Base-by-base conservation (phyloP, 1,284 basidiomycete species). In the Trichosporon ovoides region DNA sequence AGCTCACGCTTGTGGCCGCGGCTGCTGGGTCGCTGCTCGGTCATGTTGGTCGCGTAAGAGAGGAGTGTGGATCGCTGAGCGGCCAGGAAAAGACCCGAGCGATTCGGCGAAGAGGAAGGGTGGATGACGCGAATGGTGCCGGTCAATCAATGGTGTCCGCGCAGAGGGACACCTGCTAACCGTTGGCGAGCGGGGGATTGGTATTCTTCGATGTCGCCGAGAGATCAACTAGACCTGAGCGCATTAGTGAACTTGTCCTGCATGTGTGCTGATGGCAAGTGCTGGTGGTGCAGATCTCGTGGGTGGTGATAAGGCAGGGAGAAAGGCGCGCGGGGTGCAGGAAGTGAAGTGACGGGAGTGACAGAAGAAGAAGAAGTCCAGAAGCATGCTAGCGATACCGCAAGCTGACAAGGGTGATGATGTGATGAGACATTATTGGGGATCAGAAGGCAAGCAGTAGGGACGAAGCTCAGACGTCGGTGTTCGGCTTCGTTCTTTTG, bases 401-500 rank as follows among this genome's bases (percentile, higher is more conserved):
- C 13, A 13, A 38, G 37, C 14, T 33, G 16, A 36, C 11, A 24
- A 20, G n/a, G 31, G 12, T 14, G 33, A 4, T 13, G 20, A 19
- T 6, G 3, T 12, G 36, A 2, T 3, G 16, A 28, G 34, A 28
- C 31, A 33, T 4, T 28, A 18, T 14, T n/a, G 22, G 49, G 3
- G 12, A 51, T 33, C 19, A 51, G 49, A 52, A 52, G n/a, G n/a
- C 18, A 20, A n/a, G 9, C n/a, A n/a, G 51, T 12, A 53, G 35
- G 31, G 34, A 22, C 34, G 50, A 43, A 19, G 38, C 19, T 16
- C 49, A 51, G 18, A 57, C 53, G 51, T n/a, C 57, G 5, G 31
- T 20, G 14, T 52, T 57, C 22, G 20, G 28, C n/a, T 58, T 53
- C 31, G 43, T 28, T 48, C 43, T 28, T 48, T 48, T 48, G 43